Evolutionary conservation across 495 filamentous ascomycete genomes (phyloP).

Genomic region (Saxophila tyrrhenica): DNA sequence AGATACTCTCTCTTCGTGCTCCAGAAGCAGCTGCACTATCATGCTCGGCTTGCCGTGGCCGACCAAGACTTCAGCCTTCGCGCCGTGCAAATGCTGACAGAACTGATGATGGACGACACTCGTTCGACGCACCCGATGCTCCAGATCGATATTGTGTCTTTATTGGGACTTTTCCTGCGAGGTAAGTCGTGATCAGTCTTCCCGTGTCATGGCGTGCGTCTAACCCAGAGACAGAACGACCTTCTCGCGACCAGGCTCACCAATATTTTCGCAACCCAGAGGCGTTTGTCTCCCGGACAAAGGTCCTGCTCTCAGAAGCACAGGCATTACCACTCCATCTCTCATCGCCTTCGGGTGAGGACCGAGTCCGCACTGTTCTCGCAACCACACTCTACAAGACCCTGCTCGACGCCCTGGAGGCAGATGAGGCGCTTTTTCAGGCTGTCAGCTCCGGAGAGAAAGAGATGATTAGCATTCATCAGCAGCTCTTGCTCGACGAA

Average conservation of each 20-base stretch:
- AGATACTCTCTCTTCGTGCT: constrained; percentile 9
- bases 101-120: constrained; percentile 6
- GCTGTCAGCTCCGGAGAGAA: not conserved
- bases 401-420: not conserved
- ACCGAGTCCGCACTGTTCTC: not conserved
- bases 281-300: not conserved
- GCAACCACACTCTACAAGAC: not conserved
- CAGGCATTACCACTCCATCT: not conserved
- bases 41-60: constrained; percentile 4
- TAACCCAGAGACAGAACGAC: constrained; percentile 7
- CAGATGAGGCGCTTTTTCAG: constrained; percentile 1
- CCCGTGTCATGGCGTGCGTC: too few species aligned
- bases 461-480: constrained; percentile 1
- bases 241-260: not conserved
- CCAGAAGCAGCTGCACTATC: constrained; percentile 5
- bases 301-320: not conserved
- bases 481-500: not conserved
- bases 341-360: not conserved
- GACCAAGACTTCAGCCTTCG: constrained; percentile 5
- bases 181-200: too few species aligned
- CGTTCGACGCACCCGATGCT: not conserved
- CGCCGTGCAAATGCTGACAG: constrained; percentile 2
- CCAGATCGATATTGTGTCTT: not conserved
- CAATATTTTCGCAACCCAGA: constrained; percentile 1
- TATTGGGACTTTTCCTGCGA: constrained; percentile 7